Percentiles rank a stretch among this genome's conserved stretches.
Evolutionary conservation across 352 stramenopile genomes (phyloP).

Genomic region (Blastocystis sp.): DNA sequence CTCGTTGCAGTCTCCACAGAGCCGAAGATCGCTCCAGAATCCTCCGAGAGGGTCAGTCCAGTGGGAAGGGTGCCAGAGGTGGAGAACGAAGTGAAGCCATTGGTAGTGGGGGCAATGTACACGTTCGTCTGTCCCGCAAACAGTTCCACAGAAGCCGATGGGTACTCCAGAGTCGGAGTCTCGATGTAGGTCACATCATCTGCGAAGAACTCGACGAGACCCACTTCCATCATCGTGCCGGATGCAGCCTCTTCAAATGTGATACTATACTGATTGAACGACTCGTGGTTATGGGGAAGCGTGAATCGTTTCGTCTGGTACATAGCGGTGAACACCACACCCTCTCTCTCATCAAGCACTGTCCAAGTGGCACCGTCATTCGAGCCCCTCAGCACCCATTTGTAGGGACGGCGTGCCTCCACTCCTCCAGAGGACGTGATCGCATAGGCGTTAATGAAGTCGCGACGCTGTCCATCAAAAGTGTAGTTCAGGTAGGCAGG

Average conservation of each 20-base stretch:
- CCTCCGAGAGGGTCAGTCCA: conserved; percentile 7
- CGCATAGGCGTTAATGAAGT: conserved; percentile 56
- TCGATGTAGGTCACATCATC: neutral
- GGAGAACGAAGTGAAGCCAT: conserved; percentile 18
- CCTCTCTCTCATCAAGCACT: neutral
- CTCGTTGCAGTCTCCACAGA: neutral
- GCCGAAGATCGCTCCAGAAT: neutral
- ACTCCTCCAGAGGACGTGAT: neutral
- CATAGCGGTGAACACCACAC: neutral
- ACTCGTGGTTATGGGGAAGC: neutral
- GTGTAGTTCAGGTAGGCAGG: neutral
- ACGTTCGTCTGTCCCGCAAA: conserved; percentile 11
- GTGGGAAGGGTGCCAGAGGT: conserved; percentile 2
- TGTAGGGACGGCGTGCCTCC: neutral
- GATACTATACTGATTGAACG: conserved; percentile 6
- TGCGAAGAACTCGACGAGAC: neutral
- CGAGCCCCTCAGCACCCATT: conserved; percentile 14
- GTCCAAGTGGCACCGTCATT: conserved; percentile 4
- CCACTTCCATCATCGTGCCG: neutral
- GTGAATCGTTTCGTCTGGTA: neutral
- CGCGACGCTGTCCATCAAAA: neutral
- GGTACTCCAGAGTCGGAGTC: neutral
- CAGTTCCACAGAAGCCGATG: neutral
- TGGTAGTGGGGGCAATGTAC: neutral
- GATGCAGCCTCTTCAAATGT: neutral